Evolutionary conservation across 1,139 yeast genomes (phyloP).

Genomic region (Wickerhamomyces sp.): DNA sequence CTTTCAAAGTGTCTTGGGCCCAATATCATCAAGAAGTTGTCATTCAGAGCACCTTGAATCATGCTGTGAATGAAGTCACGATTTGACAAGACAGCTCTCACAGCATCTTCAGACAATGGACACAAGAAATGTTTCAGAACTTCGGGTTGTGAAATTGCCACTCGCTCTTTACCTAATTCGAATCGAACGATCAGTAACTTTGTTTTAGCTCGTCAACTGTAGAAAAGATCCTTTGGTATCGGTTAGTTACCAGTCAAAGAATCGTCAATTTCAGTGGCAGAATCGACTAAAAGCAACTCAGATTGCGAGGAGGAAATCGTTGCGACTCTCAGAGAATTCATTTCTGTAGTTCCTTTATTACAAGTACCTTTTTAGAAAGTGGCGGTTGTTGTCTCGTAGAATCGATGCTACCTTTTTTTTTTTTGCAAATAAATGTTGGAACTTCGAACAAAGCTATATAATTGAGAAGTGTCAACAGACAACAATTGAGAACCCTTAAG

Average conservation of each 20-base stretch:
- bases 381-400: too few species aligned
- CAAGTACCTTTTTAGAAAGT: too few species aligned
- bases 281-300: too few species aligned
- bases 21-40: constrained; percentile 25
- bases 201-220: too few species aligned
- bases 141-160: constrained; percentile 34
- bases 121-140: constrained; percentile 36
- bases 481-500: constrained; percentile 3
- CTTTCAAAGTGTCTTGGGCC: too few species aligned
- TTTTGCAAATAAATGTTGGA: background rate
- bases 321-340: too few species aligned
- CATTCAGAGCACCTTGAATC: background rate
- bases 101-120: constrained; percentile 24
- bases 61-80: background rate
- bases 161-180: constrained; percentile 3
- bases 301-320: too few species aligned
- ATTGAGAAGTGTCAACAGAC: background rate
- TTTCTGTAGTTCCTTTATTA: too few species aligned
- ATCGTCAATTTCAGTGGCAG: background rate
- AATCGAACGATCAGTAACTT: too few species aligned
- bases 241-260: background rate
- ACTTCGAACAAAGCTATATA: background rate
- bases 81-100: background rate
- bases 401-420: too few species aligned
- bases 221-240: too few species aligned